phyloP scores from a whole-genome alignment of 768 basidiomycete genomes.

The Porpolomopsis calyptriformis region DNA sequence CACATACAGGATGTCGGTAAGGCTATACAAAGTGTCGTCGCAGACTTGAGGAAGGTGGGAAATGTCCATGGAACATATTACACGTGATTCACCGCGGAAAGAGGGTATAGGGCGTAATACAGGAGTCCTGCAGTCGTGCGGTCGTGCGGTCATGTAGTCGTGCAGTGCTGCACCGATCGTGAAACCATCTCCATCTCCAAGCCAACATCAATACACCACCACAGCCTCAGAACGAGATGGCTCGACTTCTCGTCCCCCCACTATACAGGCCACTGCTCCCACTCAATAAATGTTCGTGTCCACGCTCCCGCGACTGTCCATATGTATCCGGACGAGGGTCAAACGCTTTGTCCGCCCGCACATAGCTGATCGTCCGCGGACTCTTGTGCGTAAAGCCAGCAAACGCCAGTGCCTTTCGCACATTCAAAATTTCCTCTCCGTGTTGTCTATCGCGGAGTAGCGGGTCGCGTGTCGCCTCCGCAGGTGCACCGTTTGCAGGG shows the following conservation, averaged over 20 bases:
- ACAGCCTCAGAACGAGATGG: not conserved
- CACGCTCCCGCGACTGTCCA: slow-evolving; percentile 42
- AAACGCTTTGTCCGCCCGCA: slow-evolving; percentile 65
- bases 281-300: slow-evolving; percentile 53
- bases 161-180: not conserved
- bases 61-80: too few relatives aligned
- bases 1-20: not conserved
- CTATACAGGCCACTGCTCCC: slow-evolving; percentile 81
- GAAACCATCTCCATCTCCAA: not conserved
- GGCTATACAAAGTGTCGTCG: not conserved
- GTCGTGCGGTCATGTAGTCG: too few relatives aligned
- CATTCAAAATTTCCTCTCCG: slow-evolving; percentile 77
- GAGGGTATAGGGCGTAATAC: not conserved
- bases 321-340: slow-evolving; percentile 43
- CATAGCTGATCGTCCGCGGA: slow-evolving; percentile 68
- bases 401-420: slow-evolving; percentile 86
- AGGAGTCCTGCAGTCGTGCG: not conserved
- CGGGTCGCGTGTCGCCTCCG: slow-evolving; percentile 82
- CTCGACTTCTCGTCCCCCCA: slow-evolving; percentile 19
- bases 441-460: slow-evolving; percentile 77
- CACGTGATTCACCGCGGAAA: not conserved
- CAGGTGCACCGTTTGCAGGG: slow-evolving; percentile 75
- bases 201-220: not conserved
- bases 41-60: not conserved
- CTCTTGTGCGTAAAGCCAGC: slow-evolving; percentile 88